Base-by-base conservation (phyloP, 208 protist genomes). In the Wallacemonas sp. region DNA sequence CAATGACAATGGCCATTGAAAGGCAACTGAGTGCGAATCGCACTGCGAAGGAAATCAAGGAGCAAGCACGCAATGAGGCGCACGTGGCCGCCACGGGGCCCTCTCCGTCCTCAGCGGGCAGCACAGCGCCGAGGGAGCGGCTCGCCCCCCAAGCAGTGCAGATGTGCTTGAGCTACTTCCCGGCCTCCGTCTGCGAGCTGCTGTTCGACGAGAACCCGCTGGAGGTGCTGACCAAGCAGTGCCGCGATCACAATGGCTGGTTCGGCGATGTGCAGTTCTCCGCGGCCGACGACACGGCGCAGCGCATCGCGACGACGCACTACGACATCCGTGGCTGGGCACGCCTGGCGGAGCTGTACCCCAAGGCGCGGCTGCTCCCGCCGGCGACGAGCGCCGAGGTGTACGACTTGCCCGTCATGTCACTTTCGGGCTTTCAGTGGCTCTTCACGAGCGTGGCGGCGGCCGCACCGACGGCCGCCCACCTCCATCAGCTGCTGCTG, bases 191-290 rank as follows among this genome's bases (percentile, higher is more conserved):
- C 22, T 69, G 80, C 44, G 72, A 82, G 1, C 20, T 86, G 10
- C 71, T 96, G 1, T 93, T 92, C 65, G 86, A 96, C 66, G 77
- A 76, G 8, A 77, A 93, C 59, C 87, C 87, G 1, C 70, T 90
- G 14, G 36, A 68, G 0, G 59, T 63, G 18, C 45, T 93, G 12
- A 65, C 74, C 38, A 14, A 66, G 26, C 70, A 86, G 18, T 94
- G 87, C 63, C 55, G 72, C 45, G 54, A 70, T 7, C 59, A 77
- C 0, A 57, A 82, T 20, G 71, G 65, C 54, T 77, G 70, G 57
- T 96, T 94, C 71, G 72, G 84, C 59, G 91, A 96, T 57, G 57
- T 67, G 0, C 81, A 96, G 71, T 93, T 96, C 66, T 69, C 71
- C 31, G 63, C 79, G 0, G 76, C 84, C 70, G 79, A 86, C 61